These are phyloP conservation scores for Microthlaspi erraticum DNA, from an alignment of 345 rosid genomes.

Conservation along the genomic window DNA sequence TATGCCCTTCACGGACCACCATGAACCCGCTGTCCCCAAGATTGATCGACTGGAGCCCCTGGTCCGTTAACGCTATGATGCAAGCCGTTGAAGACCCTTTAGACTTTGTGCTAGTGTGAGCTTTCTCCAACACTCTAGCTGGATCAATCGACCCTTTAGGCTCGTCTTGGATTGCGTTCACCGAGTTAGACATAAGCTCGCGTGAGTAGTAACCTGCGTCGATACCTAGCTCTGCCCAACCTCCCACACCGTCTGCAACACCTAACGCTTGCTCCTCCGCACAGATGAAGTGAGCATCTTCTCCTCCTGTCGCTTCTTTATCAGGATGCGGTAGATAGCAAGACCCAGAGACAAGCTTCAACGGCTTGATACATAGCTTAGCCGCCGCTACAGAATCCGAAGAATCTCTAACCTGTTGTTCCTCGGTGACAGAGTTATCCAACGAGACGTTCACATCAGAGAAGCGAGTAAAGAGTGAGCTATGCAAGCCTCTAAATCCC, in stretches of 20 bases:
- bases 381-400: conserved; percentile 50
- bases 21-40: conserved; percentile 98
- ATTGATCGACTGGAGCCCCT: conserved; percentile 79
- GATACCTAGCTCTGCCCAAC: conserved; percentile 95
- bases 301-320: conserved; percentile 99
- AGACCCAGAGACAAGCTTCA: conserved; percentile 86
- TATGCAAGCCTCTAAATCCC: conserved; percentile 61
- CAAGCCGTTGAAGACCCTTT: conserved; percentile 97
- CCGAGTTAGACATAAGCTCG: conserved; percentile 95
- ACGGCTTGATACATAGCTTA: conserved; percentile 48
- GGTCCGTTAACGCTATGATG: conserved; percentile 85
- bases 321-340: conserved; percentile 98
- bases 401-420: conserved; percentile 58
- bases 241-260: conserved; percentile 99
- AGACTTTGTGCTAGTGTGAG: conserved; percentile 86
- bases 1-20: conserved; percentile 94
- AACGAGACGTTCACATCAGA: conserved; percentile 69
- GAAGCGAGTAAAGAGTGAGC: conserved; percentile 50
- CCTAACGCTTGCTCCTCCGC: conserved; percentile 84
- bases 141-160: conserved; percentile 89
- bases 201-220: conserved; percentile 85
- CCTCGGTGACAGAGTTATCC: conserved; percentile 63
- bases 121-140: conserved; percentile 87
- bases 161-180: conserved; percentile 76
- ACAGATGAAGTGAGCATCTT: conserved; percentile 97